Conservation (phyloP, 2,329 filamentous ascomycete species). For the Trichoderma sp. region DNA sequence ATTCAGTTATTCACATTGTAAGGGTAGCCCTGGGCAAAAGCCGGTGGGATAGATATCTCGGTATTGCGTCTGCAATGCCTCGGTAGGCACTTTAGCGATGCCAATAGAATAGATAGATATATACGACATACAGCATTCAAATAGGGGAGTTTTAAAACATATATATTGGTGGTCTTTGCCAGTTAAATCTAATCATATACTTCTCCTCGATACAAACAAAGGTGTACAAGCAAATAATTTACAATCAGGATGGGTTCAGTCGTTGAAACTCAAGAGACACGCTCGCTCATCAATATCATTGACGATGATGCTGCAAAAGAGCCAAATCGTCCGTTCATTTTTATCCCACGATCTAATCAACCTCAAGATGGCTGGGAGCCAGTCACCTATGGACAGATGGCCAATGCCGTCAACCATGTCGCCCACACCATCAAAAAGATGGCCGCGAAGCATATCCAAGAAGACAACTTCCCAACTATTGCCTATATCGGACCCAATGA, state of each 20-base stretch:
- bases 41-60: not conserved
- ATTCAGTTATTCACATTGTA: not conserved
- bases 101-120: not conserved
- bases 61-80: not conserved
- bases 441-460: not conserved
- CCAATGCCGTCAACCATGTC: not conserved
- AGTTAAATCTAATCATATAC: not conserved
- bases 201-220: not conserved
- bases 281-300: not conserved
- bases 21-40: not conserved
- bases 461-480: not conserved
- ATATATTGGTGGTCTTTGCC: not conserved
- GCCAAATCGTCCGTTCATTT: not conserved
- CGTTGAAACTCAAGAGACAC: not conserved
- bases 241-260: not conserved
- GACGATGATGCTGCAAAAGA: not conserved
- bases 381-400: not conserved
- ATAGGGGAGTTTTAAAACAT: not conserved
- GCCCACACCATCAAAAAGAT: not conserved
- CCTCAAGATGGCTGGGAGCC: not conserved
- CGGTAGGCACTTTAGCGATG: not conserved
- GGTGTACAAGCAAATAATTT: not conserved
- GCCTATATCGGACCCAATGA: not conserved
- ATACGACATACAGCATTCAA: not conserved
- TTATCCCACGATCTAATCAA: not conserved